phyloP scores from a whole-genome alignment of 805 yeast genomes.

The Candida ipomoeae region DNA sequence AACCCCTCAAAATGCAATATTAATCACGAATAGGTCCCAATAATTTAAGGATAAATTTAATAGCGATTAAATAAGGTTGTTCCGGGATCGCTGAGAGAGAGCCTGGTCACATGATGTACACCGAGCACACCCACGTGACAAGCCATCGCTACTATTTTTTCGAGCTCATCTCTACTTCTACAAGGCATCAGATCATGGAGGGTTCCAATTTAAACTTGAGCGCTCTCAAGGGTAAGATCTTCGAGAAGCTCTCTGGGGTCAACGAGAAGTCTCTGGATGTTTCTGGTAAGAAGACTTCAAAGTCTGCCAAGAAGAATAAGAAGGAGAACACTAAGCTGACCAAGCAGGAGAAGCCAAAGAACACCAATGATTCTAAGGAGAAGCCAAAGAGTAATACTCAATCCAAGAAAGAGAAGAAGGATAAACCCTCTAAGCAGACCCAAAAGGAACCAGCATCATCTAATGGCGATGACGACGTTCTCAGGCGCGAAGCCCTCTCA shows the following conservation, averaged over 20 bases:
- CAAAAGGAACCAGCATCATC: conserved; percentile 4
- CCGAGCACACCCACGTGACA: background rate
- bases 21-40: background rate
- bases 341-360: conserved; percentile 9
- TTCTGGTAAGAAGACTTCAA: background rate
- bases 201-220: conserved; percentile 44
- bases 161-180: conserved; percentile 3
- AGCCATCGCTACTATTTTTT: conserved; percentile 1
- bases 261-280: background rate
- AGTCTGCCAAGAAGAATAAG: background rate
- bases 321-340: background rate
- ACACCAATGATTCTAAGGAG: conserved; percentile 16
- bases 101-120: background rate
- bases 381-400: conserved; percentile 12
- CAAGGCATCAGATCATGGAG: conserved; percentile 32
- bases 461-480: conserved; percentile 24
- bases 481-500: conserved; percentile 71
- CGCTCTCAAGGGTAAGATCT: conserved; percentile 62
- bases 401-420: conserved; percentile 14
- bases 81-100: background rate
- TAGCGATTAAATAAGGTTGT: background rate
- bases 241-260: conserved; percentile 40
- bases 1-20: background rate
- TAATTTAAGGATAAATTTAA: background rate
- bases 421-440: background rate